These are phyloP conservation scores for Paramecium sexaurelia DNA, from an alignment of 73 alveolate genomes.

Conservation along the genomic window DNA sequence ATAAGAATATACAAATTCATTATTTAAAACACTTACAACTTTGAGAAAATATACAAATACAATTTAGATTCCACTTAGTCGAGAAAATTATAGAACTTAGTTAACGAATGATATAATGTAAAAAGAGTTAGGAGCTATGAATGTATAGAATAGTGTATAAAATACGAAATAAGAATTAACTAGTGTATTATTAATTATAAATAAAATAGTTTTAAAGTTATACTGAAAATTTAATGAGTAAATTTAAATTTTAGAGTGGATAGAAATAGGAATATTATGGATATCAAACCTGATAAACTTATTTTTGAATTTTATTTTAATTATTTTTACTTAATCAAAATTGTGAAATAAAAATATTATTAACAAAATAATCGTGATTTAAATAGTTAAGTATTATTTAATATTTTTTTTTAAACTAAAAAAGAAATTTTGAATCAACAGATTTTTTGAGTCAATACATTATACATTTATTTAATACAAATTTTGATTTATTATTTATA, in stretches of 20 bases:
- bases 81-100: neutral
- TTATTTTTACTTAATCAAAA: neutral
- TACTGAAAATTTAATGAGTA: neutral
- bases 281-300: neutral
- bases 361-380: too few relatives aligned
- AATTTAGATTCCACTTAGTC: neutral
- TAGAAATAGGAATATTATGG: neutral
- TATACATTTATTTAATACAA: neutral
- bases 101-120: neutral
- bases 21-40: neutral
- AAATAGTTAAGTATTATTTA: too few relatives aligned
- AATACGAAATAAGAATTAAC: neutral
- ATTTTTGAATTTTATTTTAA: neutral
- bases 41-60: slow-evolving; percentile 42
- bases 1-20: neutral
- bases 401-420: too few relatives aligned
- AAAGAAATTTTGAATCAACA: neutral
- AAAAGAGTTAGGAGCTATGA: neutral
- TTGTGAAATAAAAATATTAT: too few relatives aligned
- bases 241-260: neutral
- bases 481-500: neutral
- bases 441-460: neutral
- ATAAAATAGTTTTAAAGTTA: neutral
- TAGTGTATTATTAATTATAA: neutral
- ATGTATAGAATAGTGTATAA: neutral